phyloP scores from a whole-genome alignment of 2,329 filamentous ascomycete species.

The Proliferodiscus dingleyae region DNA sequence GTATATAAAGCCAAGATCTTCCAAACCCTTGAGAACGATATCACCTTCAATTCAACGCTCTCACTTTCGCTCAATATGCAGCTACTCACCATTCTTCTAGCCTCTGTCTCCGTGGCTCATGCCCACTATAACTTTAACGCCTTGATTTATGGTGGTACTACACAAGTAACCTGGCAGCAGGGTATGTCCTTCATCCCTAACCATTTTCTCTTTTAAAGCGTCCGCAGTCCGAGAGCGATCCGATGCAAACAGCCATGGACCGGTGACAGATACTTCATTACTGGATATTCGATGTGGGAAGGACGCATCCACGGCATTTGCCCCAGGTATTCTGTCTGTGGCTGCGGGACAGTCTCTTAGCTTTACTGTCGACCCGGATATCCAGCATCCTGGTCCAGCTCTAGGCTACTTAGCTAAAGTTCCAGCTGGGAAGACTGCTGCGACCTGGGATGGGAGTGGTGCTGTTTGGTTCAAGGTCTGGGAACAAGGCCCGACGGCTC shows the following conservation, averaged over 20 bases:
- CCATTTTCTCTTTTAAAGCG: neutral
- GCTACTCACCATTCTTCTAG: constrained; percentile 1
- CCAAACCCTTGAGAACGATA: neutral
- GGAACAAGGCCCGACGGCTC: constrained; percentile 25
- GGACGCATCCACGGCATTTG: constrained; percentile 3
- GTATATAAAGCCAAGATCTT: neutral
- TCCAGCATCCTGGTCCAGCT: constrained; percentile 28
- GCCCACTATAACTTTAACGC: constrained; percentile 8
- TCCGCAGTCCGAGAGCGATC: constrained; percentile 1
- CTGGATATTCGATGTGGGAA: constrained; percentile 7
- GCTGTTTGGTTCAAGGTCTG: constrained; percentile 31
- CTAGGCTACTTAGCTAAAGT: constrained; percentile 11
- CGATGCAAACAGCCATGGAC: constrained; percentile 4
- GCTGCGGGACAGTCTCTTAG: constrained; percentile 2
- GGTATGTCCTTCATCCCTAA: neutral
- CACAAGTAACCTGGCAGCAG: constrained; percentile 3
- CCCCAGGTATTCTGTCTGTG: constrained; percentile 4
- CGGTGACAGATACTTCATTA: neutral
- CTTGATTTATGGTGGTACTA: constrained; percentile 5
- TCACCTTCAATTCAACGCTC: neutral
- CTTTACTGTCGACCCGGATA: constrained; percentile 33
- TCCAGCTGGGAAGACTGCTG: constrained; percentile 9
- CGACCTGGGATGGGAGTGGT: constrained; percentile 14
- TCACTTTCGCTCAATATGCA: constrained; percentile 1
- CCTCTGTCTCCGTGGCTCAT: constrained; percentile 4